Evolutionary conservation across 1,139 yeast genomes (phyloP), one percentile per base, ranked within the genome.

Genomic region (Hyphopichia khmerensis): DNA sequence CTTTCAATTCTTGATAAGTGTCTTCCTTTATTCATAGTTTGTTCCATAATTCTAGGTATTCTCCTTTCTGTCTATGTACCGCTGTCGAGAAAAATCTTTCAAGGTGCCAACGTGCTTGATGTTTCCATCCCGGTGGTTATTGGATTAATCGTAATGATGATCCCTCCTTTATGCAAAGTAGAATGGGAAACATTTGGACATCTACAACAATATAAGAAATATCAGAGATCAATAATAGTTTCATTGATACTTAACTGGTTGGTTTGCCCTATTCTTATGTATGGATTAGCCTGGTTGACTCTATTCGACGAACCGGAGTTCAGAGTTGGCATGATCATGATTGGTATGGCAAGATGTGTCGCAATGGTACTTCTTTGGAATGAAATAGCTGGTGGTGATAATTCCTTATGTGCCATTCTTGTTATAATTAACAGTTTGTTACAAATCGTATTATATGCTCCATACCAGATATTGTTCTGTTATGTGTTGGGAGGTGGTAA

Each of bases 331-430:
- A 65, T 80, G 6, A 77, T 80, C 34, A 70, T 80, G 75, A 78
- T 80, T 38, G 86, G 86, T 1, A 50, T 77, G 35, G 85, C 84
- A 2, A 57, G 86, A 44, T 80, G 86, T 55, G 79, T 80, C 49
- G 85, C 85, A 24, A 80, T 80, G 85, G 84, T 80, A 1, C 59
- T 80, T 38, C 57, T 80, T n/a, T 80, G 85, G 86, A 80, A 77
- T 52, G 73, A 76, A 19, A 64, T 80, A 16, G 80, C 84, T 2
- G 70, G 63, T 14, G 86, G 85, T 4, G 81, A 79, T 51, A 59
- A 60, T 39, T 67, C 68, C 31, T 60, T 77, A 40, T 80, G 86
- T 59, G 82, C 82, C 3, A 56, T 77, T 8, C 50, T 80, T 18
- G 84, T 80, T 1, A 62, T 79, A 8, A 53, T 79, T 38, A 80